Percentiles rank a stretch among this genome's conserved stretches.
These are phyloP conservation scores for Trifolium repens DNA, from an alignment of 306 rosid genomes.

Conservation along the genomic window DNA sequence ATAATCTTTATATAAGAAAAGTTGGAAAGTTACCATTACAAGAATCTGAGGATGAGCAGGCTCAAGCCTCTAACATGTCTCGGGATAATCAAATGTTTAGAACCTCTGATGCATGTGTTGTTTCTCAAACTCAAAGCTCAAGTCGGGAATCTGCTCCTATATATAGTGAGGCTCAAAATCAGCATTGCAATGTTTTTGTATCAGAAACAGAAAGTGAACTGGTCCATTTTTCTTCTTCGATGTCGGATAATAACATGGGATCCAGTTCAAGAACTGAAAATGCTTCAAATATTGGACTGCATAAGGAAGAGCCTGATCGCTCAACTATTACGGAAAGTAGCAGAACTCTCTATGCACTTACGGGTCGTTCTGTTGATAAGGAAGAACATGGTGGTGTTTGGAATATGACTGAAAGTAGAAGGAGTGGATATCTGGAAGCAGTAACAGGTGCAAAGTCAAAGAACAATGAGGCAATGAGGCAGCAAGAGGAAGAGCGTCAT, in stretches of 20 bases:
- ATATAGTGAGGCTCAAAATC: conserved; percentile 57
- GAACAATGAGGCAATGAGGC: conserved; percentile 7
- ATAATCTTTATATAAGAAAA: conserved; percentile 47
- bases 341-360: background rate
- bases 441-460: background rate
- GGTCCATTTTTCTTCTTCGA: conserved; percentile 21
- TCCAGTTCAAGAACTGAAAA: conserved; percentile 46
- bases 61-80: conserved; percentile 31
- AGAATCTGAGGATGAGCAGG: conserved; percentile 46
- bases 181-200: conserved; percentile 35
- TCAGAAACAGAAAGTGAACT: conserved; percentile 48
- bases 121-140: no score
- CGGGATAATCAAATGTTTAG: background rate
- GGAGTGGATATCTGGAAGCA: background rate
- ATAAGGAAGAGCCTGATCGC: background rate
- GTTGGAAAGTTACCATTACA: conserved; percentile 42
- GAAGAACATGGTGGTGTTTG: background rate
- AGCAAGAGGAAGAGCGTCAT: conserved; percentile 62
- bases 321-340: background rate
- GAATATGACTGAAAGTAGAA: background rate
- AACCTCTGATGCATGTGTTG: no score
- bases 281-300: background rate
- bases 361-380: background rate
- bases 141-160: conserved; percentile 39
- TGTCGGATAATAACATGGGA: conserved; percentile 51